These are phyloP conservation scores for Penicillium brasilianum DNA, from an alignment of 2,329 filamentous ascomycete species.

Conservation along the genomic window DNA sequence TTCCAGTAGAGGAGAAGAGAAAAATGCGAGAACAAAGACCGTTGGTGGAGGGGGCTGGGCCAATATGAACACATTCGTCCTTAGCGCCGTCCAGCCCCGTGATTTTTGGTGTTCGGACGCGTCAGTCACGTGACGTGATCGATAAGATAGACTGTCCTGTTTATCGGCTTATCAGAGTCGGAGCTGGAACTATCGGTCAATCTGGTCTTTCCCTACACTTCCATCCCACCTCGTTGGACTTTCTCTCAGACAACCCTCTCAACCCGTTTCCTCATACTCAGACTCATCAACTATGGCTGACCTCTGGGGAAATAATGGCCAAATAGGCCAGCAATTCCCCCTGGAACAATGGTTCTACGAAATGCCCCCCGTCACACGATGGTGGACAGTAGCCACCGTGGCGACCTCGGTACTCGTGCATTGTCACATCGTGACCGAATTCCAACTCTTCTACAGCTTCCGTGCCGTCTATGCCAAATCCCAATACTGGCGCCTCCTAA, in stretches of 20 bases:
- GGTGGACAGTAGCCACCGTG: conserved; percentile 95
- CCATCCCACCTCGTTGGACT: conserved; percentile 1
- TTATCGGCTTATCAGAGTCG: background rate
- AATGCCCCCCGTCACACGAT: conserved; percentile 93
- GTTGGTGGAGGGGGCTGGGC: conserved; percentile 17
- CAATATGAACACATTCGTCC: conserved; percentile 23
- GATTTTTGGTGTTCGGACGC: conserved; percentile 27
- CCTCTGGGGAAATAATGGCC: conserved; percentile 51
- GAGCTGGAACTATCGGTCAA: conserved; percentile 6
- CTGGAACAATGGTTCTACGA: conserved; percentile 99
- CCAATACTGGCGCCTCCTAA: conserved; percentile 97
- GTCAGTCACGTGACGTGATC: conserved; percentile 22
- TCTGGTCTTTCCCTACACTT: conserved; percentile 11
- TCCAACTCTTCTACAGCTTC: conserved; percentile 97
- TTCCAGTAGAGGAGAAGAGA: background rate
- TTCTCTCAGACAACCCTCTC: background rate
- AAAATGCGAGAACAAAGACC: background rate
- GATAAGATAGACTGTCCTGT: conserved; percentile 13
- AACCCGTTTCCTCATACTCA: background rate
- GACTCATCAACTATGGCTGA: conserved; percentile 48
- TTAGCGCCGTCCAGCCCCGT: conserved; percentile 23
- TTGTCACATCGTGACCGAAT: conserved; percentile 88
- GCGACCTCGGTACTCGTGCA: conserved; percentile 87
- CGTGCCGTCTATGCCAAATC: conserved; percentile 88
- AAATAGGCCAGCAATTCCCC: conserved; percentile 68